Percentiles rank a stretch among this genome's conserved stretches.
phyloP scores from a whole-genome alignment of 495 filamentous ascomycete species.

The Penicillium coffeae region DNA sequence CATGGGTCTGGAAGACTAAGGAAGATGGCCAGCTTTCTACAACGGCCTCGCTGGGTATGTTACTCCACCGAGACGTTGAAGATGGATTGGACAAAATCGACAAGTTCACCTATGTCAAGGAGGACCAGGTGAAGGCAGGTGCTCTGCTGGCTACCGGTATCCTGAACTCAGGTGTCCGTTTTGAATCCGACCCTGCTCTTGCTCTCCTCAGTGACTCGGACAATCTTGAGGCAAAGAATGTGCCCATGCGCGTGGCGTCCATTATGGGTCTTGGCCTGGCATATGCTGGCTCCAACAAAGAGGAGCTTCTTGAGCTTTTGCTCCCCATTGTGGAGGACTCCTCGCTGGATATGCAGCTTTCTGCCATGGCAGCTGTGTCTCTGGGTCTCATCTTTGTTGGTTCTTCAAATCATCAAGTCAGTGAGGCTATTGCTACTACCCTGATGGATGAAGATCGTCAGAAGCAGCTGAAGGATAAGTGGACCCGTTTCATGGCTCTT shows the following conservation, averaged over 20 bases:
- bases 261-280: constrained; percentile 96
- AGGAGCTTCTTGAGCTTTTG: constrained; percentile 73
- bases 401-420: constrained; percentile 82
- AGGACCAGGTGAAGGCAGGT: constrained; percentile 86
- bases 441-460: constrained; percentile 86
- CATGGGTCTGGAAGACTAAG: constrained; percentile 99
- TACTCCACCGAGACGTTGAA: constrained; percentile 89
- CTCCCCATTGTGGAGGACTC: constrained; percentile 83
- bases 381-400: constrained; percentile 91
- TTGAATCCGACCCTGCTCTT: constrained; percentile 82
- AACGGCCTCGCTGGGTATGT: constrained; percentile 83
- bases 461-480: constrained; percentile 90
- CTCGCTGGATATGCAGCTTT: constrained; percentile 84
- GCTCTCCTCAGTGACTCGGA: constrained; percentile 76
- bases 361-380: constrained; percentile 91
- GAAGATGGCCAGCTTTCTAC: constrained; percentile 97
- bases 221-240: constrained; percentile 70
- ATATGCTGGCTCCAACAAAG: constrained; percentile 88
- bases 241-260: constrained; percentile 68
- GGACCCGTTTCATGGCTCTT: constrained; percentile 93
- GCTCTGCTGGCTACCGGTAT: constrained; percentile 87
- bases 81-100: constrained; percentile 86
- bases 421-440: constrained; percentile 82
- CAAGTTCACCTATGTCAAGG: constrained; percentile 78
- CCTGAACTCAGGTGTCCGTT: constrained; percentile 83